Evolutionary conservation across 148 eudicot genomes (phyloP), one percentile per base, ranked within the genome.

Genomic region (Fallopia convolvulus): DNA sequence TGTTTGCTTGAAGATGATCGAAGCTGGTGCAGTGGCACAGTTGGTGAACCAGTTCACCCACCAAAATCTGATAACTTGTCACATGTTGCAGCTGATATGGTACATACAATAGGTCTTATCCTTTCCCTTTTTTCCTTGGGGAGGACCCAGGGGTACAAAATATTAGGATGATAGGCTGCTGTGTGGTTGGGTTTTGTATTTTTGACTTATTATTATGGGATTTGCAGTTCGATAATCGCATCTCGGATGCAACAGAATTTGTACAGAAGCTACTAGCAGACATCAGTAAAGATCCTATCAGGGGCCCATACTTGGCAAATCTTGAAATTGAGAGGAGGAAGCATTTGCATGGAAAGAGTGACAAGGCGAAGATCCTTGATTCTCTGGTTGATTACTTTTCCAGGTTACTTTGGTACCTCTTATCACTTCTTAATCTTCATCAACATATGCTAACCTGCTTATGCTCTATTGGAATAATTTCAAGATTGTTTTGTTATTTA

Each of bases 311-410:
- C 84, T 78, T 92, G 88, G 98, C 93, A 75, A 79, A 70, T 80
- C 90, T 94, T 78, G 98, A 94, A 84, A 90, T 94, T 81, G 96
- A 90, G 80, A 90, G 92, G 81, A 86, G 90, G 80, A 94, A 90
- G 70, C 78, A 84, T 80, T 70, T 94, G 74, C 87, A 82, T 78
- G 93, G 92, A 68, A 84, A 79, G 87, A 95, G 95, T 68, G 92
- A 90, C 61, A 83, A 82, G 80, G 91, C 83, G 71, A 88, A 83
- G 71, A 73, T 92, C 76, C 77, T 89, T 12, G 88, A 89, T 81
- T 86, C 80, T 72, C 71, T 94, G 41, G 83, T 89, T 84, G 89
- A 83, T 71, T 94, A 89, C 75, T 94, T 88, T 84, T 79, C 76
- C 77, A 90, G 95, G 98, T 94, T 49, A 82, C 75, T n/a, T 47